Conservation (phyloP, 805 yeast species). For the Teunomyces stri region DNA sequence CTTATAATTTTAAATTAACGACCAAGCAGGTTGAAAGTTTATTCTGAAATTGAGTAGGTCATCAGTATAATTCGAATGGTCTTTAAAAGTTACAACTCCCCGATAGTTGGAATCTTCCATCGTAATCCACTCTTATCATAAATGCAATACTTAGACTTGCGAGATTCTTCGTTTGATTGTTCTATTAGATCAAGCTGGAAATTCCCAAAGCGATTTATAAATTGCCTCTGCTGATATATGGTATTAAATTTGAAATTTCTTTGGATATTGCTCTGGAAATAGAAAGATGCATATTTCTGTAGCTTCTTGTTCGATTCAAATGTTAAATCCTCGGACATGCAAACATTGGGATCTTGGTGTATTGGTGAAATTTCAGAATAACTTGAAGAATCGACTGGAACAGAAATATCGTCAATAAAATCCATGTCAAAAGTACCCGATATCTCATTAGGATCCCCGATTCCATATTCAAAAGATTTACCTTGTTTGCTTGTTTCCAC, state of each 20-base stretch:
- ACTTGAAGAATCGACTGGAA: background rate
- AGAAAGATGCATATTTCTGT: constrained; percentile 33
- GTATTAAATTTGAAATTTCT: constrained; percentile 41
- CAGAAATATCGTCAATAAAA: background rate
- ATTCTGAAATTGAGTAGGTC: too few species aligned
- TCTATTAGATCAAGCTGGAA: constrained; percentile 19
- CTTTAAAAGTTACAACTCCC: constrained; percentile 23
- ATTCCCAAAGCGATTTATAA: constrained; percentile 41
- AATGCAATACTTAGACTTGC: constrained; percentile 15
- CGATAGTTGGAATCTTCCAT: constrained; percentile 42
- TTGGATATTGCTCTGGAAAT: constrained; percentile 29
- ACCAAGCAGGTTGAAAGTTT: too few species aligned
- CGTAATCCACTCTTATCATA: constrained; percentile 39
- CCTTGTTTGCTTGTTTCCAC: background rate
- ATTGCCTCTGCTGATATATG: constrained; percentile 40
- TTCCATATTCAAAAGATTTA: constrained; percentile 10
- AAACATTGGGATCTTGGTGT: background rate
- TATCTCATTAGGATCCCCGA: constrained; percentile 14
- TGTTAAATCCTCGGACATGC: too few species aligned
- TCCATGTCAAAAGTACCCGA: constrained; percentile 17
- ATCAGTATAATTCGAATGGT: background rate
- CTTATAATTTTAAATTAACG: too few species aligned
- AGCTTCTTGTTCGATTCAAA: constrained; percentile 8
- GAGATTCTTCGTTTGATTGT: constrained; percentile 5
- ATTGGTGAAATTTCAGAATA: background rate